Evolutionary conservation across 2,329 filamentous ascomycete species (phyloP).

Genomic region (Trichoderma sp.): DNA sequence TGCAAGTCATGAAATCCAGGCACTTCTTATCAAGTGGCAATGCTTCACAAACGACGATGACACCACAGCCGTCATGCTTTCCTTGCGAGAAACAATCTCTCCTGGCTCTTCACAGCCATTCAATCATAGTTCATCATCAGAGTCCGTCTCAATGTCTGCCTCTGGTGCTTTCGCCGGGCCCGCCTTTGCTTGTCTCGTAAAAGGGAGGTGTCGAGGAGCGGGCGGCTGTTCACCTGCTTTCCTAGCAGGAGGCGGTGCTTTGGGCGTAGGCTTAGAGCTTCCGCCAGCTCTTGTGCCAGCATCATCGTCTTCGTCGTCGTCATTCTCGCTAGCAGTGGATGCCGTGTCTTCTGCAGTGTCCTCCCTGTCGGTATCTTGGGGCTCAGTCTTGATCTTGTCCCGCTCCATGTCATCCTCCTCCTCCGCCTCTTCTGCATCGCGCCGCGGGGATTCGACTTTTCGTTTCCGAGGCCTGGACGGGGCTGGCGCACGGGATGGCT

Average conservation of each 20-base stretch:
- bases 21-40: no score
- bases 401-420: constrained; percentile 55
- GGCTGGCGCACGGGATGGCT: constrained; percentile 36
- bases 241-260: constrained; percentile 30
- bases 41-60: no score
- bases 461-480: constrained; percentile 53
- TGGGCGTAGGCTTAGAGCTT: constrained; percentile 10
- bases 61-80: no score
- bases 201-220: constrained; percentile 49
- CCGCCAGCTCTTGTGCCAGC: not conserved
- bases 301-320: constrained; percentile 34
- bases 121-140: constrained; percentile 56
- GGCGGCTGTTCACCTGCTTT: constrained; percentile 40
- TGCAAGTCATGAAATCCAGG: no score
- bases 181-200: constrained; percentile 45
- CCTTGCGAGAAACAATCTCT: not conserved
- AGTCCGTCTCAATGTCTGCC: constrained; percentile 53
- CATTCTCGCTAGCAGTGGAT: constrained; percentile 47
- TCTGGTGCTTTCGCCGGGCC: constrained; percentile 34
- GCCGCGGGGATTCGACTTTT: constrained; percentile 48
- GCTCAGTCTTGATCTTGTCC: constrained; percentile 43
- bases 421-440: constrained; percentile 47
- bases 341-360: constrained; percentile 42
- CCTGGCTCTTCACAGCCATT: not conserved
- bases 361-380: constrained; percentile 48